Conservation (phyloP, 495 filamentous ascomycete genomes). For the Podospora didyma region DNA sequence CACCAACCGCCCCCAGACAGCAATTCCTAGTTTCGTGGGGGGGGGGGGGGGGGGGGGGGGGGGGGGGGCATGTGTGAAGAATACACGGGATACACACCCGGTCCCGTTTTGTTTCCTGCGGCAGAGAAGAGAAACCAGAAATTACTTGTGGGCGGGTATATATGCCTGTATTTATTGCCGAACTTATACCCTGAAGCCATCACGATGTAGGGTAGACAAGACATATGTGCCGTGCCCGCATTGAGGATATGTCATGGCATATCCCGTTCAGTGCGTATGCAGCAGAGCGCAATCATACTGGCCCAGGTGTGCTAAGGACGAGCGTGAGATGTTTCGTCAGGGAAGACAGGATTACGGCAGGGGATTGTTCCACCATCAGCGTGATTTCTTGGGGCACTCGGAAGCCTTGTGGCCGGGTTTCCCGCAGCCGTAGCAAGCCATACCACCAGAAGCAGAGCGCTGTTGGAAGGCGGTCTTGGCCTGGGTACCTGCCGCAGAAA, state of each 20-base stretch:
- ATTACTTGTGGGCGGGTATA: neutral
- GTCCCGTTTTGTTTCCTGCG: too few species aligned
- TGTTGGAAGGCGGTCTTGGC: conserved; percentile 13
- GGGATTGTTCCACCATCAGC: conserved; percentile 3
- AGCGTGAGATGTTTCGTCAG: neutral
- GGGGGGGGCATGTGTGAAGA: too few species aligned
- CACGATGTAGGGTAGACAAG: neutral
- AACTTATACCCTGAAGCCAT: neutral
- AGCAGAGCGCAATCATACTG: neutral
- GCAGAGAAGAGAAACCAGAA: neutral
- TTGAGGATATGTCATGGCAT: neutral
- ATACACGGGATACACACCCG: too few species aligned
- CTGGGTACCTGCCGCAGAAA: conserved; percentile 38
- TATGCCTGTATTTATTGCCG: neutral
- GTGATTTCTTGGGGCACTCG: conserved; percentile 28
- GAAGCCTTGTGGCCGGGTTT: conserved; percentile 19
- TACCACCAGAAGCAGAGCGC: conserved; percentile 1
- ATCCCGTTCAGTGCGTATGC: neutral
- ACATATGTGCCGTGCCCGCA: neutral
- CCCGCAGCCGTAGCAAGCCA: conserved; percentile 25
- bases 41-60: too few species aligned
- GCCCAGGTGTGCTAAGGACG: neutral
- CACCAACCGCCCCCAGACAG: too few species aligned
- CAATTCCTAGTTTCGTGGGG: too few species aligned
- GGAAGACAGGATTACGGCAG: neutral